Evolutionary conservation across 1,284 basidiomycete genomes (phyloP).

Genomic region (Stereum hirsutum): DNA sequence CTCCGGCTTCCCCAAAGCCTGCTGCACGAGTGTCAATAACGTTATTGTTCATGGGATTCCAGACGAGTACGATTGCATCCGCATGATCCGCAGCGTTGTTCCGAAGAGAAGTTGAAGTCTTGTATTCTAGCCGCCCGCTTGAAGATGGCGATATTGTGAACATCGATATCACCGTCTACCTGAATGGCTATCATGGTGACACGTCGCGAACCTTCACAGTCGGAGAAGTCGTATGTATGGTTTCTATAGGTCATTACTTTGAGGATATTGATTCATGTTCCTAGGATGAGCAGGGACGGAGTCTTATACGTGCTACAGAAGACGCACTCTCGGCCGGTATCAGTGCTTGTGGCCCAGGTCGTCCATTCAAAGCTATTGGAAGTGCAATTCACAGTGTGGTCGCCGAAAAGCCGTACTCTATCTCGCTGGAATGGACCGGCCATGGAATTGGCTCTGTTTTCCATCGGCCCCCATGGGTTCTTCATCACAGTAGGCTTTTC

Average conservation of each 20-base stretch:
- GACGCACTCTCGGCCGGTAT: constrained; percentile 71
- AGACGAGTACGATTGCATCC: constrained; percentile 62
- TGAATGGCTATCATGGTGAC: constrained; percentile 79
- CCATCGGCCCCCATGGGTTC: constrained; percentile 80
- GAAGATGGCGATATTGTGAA: constrained; percentile 79
- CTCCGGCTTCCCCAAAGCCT: constrained; percentile 75
- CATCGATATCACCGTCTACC: constrained; percentile 76
- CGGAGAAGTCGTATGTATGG: constrained; percentile 53
- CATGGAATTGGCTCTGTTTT: constrained; percentile 86
- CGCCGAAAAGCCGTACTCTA: constrained; percentile 35
- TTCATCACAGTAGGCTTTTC: constrained; percentile 48
- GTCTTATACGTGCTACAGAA: constrained; percentile 54
- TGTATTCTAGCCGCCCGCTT: constrained; percentile 74
- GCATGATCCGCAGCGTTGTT: neutral
- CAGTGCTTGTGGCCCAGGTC: constrained; percentile 66
- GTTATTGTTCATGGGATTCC: constrained; percentile 81
- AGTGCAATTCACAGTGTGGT: constrained; percentile 57
- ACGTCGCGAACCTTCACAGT: constrained; percentile 78
- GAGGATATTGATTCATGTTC: neutral
- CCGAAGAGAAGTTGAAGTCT: no score
- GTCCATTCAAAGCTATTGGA: constrained; percentile 69
- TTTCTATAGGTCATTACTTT: neutral
- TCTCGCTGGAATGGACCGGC: constrained; percentile 72
- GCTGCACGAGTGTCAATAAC: constrained; percentile 88
- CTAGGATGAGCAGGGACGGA: constrained; percentile 58